phyloP scores from a whole-genome alignment of 1,139 yeast species.

The Saccharomyces hybrid region DNA sequence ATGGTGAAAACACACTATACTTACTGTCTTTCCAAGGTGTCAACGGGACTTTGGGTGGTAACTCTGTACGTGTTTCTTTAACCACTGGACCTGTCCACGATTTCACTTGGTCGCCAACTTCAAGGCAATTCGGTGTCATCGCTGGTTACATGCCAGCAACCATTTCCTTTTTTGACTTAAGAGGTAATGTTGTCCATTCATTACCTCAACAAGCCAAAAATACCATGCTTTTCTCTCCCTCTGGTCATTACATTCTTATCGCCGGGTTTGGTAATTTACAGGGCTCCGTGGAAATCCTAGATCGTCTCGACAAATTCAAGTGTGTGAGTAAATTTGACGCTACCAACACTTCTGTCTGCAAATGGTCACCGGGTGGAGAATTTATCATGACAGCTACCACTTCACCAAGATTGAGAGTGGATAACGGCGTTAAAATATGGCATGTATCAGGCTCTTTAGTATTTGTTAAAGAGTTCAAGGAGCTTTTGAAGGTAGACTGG shows the following conservation, averaged over 20 bases:
- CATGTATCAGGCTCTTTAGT: slow-evolving; percentile 80
- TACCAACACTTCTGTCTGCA: slow-evolving; percentile 87
- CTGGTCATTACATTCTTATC: slow-evolving; percentile 81
- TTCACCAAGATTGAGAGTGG: slow-evolving; percentile 93
- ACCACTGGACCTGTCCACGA: slow-evolving; percentile 96
- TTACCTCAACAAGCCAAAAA: slow-evolving; percentile 86
- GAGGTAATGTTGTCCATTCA: slow-evolving; percentile 82
- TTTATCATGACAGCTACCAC: slow-evolving; percentile 93
- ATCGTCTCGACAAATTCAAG: slow-evolving; percentile 78
- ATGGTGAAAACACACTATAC: slow-evolving; percentile 92
- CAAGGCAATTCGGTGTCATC: slow-evolving; percentile 94
- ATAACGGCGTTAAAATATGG: slow-evolving; percentile 92
- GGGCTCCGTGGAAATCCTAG: slow-evolving; percentile 93
- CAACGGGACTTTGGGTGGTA: slow-evolving; percentile 80
- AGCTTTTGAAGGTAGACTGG: slow-evolving; percentile 80
- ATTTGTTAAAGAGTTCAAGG: slow-evolving; percentile 71
- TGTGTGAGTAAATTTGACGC: slow-evolving; percentile 84
- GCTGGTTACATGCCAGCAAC: slow-evolving; percentile 98
- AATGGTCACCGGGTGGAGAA: slow-evolving; percentile 98
- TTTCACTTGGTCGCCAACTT: slow-evolving; percentile 94
- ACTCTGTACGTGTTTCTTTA: slow-evolving; percentile 80
- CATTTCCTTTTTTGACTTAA: slow-evolving; percentile 88
- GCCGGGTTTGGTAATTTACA: slow-evolving; percentile 98
- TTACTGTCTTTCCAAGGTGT: slow-evolving; percentile 43
- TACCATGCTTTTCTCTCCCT: slow-evolving; percentile 87